These are phyloP conservation scores for Teratosphaeria destructans DNA, from an alignment of 2,329 filamentous ascomycete genomes.

Conservation along the genomic window DNA sequence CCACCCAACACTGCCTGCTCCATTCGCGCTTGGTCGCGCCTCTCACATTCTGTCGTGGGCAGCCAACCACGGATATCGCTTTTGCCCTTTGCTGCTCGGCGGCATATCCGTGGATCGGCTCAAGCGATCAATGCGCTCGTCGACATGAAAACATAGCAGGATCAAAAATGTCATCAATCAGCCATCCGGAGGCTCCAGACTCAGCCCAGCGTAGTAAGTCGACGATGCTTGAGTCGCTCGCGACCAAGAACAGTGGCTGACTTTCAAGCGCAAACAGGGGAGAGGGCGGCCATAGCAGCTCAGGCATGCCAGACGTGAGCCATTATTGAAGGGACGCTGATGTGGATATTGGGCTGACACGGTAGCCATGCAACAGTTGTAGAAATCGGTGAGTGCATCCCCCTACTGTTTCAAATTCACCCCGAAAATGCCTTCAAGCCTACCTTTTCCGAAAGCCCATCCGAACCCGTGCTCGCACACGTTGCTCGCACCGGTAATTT, in stretches of 20 bases:
- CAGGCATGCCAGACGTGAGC: conserved; percentile 50
- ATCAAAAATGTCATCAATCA: not conserved
- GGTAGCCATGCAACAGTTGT: not conserved
- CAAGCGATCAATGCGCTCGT: not conserved
- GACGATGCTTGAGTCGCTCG: not conserved
- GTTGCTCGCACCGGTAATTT: not conserved
- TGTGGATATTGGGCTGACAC: not conserved
- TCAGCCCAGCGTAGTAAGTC: conserved; percentile 15
- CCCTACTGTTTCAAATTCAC: not conserved
- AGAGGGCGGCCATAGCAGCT: conserved; percentile 41
- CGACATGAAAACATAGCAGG: not conserved
- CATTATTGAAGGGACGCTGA: conserved; percentile 24
- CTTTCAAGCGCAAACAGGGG: conserved; percentile 6
- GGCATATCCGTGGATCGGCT: not conserved
- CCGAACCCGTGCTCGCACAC: not conserved
- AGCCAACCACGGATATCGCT: not conserved
- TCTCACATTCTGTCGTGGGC: not conserved
- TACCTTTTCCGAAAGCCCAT: not conserved
- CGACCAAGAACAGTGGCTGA: not conserved
- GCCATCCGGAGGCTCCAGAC: conserved; percentile 1
- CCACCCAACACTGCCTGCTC: not conserved
- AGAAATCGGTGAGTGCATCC: not conserved
- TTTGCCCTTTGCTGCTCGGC: not conserved
- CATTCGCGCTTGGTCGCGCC: not conserved
- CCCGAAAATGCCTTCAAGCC: not conserved